Evolutionary conservation across 2,329 filamentous ascomycete genomes (phyloP).

Genomic region (Rachicladosporium sp.): DNA sequence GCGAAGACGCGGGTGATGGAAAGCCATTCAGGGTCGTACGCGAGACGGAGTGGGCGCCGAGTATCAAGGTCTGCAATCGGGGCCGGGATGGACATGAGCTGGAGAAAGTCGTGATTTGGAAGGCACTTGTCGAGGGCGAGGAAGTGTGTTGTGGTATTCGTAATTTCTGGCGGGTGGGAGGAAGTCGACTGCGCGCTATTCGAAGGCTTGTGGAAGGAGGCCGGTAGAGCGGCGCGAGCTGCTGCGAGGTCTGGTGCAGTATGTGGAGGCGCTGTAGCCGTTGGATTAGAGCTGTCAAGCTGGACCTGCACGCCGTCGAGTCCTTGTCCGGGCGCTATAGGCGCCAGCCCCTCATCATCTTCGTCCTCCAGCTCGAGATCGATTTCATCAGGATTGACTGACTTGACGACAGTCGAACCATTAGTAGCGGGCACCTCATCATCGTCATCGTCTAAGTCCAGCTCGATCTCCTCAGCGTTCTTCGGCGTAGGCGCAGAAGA

Average conservation of each 20-base stretch:
- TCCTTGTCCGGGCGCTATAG: slow-evolving; percentile 12
- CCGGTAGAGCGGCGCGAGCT: slow-evolving; percentile 57
- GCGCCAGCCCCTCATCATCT: slow-evolving; percentile 9
- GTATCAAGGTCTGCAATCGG: slow-evolving; percentile 18
- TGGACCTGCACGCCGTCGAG: slow-evolving; percentile 15
- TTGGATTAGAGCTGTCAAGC: slow-evolving; percentile 6
- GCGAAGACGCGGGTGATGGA: slow-evolving; percentile 81
- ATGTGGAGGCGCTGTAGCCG: slow-evolving; percentile 2
- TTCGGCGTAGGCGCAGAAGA: slow-evolving; percentile 11
- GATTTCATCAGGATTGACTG: slow-evolving; percentile 31
- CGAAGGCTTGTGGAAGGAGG: slow-evolving; percentile 45
- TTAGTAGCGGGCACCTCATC: slow-evolving; percentile 8
- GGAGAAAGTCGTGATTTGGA: slow-evolving; percentile 66
- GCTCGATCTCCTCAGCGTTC: slow-evolving; percentile 56
- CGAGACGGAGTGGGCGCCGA: slow-evolving; percentile 46
- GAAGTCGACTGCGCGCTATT: neutral
- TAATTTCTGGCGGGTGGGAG: slow-evolving; percentile 54
- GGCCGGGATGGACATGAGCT: slow-evolving; percentile 52
- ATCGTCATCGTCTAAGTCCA: slow-evolving; percentile 31
- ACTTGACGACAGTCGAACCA: slow-evolving; percentile 3
- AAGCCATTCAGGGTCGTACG: slow-evolving; percentile 91
- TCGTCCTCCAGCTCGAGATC: slow-evolving; percentile 23
- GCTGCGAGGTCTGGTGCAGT: slow-evolving; percentile 4
- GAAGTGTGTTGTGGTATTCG: slow-evolving; percentile 70
- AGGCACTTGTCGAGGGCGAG: slow-evolving; percentile 87